phyloP scores from a whole-genome alignment of 116 monocot genomes.

The Trichopus zeylanicus region DNA sequence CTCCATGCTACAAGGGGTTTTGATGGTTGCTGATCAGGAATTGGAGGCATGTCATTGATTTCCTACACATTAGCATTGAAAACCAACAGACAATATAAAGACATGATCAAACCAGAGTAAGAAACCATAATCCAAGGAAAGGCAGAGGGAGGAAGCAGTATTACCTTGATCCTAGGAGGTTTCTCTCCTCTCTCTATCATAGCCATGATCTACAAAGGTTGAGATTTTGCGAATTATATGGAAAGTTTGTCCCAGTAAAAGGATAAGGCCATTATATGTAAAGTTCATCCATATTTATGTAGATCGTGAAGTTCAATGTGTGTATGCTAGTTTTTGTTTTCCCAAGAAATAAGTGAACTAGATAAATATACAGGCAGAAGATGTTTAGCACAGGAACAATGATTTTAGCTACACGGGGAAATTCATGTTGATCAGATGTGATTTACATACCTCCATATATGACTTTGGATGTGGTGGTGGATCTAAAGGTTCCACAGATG shows the following conservation, averaged over 20 bases:
- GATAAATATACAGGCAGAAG: no score
- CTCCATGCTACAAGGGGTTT: conserved; percentile 56
- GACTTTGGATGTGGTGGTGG: conserved; percentile 62
- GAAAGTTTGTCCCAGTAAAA: no score
- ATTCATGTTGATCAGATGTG: conserved; percentile 1
- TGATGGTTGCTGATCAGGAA: conserved; percentile 55
- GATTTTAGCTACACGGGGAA: background rate
- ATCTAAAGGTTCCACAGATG: conserved; percentile 20
- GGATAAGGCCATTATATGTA: no score
- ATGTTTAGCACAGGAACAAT: no score
- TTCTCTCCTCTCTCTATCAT: conserved; percentile 67
- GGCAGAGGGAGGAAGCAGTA: conserved; percentile 1
- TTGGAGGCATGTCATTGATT: conserved; percentile 74
- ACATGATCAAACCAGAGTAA: background rate
- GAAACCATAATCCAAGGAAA: no score
- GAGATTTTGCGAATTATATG: no score
- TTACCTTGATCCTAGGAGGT: conserved; percentile 62
- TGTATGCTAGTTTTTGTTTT: no score
- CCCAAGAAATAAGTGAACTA: no score
- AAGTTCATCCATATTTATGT: no score
- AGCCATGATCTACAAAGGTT: conserved; percentile 47
- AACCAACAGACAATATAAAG: no score
- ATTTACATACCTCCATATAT: conserved; percentile 68
- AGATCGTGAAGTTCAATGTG: no score
- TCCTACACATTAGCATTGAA: conserved; percentile 36